Base-by-base conservation (phyloP, 2,329 filamentous ascomycete genomes). In the Aspergillus puulaauensis region DNA sequence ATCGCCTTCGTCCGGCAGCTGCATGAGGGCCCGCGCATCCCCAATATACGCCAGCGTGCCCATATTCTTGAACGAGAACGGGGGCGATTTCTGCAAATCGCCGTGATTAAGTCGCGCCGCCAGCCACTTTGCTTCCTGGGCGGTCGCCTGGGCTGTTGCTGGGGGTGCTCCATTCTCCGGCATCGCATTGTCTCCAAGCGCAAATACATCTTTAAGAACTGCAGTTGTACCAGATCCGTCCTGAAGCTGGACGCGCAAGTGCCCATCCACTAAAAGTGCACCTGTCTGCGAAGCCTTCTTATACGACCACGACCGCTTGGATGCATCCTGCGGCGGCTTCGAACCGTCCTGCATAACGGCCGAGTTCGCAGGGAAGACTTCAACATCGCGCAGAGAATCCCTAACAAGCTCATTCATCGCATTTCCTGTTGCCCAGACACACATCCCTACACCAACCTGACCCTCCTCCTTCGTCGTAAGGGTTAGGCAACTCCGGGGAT, bases 1-100 rank as follows among this genome's bases (percentile, higher is more conserved):
- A 44, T 59, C 23, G 23, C 52, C 55, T 3, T 69, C 57, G 2
- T 69, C 68, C 1, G 76, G 75, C 14, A 78, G 70, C 65, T 87
- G 84, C 70, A 87, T 77, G 51, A 86, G 70, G 0, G 83, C 84
- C 35, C 80, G 82, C 67, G 80, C 82, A 27, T 80, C 80, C 0
- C 84, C 84, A 17, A 86, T 77, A 53, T 86, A 86, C 0, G 84
- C 84, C 74, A 87, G 75, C 3, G 83, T 79, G 3, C 84, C 84
- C 54, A 86, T 68, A 59, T 86, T 81, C 33, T 77, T 79, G 72
- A 82, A 87, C 1, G 77, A 79, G 66, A 86, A 87, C 6, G 75
- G 69, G 1, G 68, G 57, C 2, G 61, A 59, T 4, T 56, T 58
- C 40, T 62, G 59, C 1, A 75, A 55, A 43, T 83, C 77, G n/a